Evolutionary conservation across 2,329 filamentous ascomycete species (phyloP).

Genomic region (Arachnopeziza araneosa): DNA sequence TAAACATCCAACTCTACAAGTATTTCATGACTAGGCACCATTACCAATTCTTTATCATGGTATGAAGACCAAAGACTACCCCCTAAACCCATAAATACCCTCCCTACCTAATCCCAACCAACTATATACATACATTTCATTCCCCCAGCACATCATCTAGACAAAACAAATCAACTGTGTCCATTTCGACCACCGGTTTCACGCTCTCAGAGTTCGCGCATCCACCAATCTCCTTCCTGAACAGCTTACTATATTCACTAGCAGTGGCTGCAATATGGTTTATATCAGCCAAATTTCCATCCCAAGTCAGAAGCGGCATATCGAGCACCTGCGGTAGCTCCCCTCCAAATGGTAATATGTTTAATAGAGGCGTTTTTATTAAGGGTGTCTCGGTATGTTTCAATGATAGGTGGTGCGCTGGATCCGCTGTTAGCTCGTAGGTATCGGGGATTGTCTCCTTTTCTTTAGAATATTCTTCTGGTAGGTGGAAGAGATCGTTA

Average conservation of each 20-base stretch:
- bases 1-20: too few species aligned
- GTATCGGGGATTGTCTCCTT: not conserved
- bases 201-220: constrained; percentile 38
- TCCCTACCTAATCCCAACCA: not conserved
- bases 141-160: constrained; percentile 10
- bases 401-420: constrained; percentile 21
- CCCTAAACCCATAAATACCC: not conserved
- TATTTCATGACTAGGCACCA: too few species aligned
- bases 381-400: constrained; percentile 32
- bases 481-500: constrained; percentile 64
- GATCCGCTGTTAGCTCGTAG: constrained; percentile 26
- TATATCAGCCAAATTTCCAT: constrained; percentile 45
- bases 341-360: constrained; percentile 41
- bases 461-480: constrained; percentile 56
- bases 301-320: constrained; percentile 58
- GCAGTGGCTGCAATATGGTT: constrained; percentile 40
- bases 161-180: constrained; percentile 26
- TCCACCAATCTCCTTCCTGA: constrained; percentile 61
- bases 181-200: constrained; percentile 13
- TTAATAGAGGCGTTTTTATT: constrained; percentile 44
- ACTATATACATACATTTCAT: not conserved
- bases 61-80: not conserved
- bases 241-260: constrained; percentile 48
- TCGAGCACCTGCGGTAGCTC: constrained; percentile 39
- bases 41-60: too few species aligned